A percentile compares a stretch with the other conserved stretches of the same genome.
phyloP scores from a whole-genome alignment of 805 yeast genomes.

The Lipomyces anomalus region DNA sequence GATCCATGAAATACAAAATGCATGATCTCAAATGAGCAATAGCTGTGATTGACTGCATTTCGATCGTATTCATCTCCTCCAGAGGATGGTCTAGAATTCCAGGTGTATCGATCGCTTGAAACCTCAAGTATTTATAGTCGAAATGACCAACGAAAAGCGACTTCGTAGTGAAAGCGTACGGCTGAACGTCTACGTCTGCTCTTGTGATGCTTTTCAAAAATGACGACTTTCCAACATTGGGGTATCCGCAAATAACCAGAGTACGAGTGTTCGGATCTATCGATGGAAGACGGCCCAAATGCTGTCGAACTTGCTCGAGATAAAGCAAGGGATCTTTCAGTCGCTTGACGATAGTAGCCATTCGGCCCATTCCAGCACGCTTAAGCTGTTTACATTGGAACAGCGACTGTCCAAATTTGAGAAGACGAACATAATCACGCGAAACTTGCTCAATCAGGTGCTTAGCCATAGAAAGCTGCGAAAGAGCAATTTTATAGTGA shows the following conservation, averaged over 20 bases:
- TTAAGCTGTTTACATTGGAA: slow-evolving; percentile 98
- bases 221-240: slow-evolving; percentile 98
- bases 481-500: slow-evolving; percentile 93
- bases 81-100: slow-evolving; percentile 98
- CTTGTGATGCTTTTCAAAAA: slow-evolving; percentile 89
- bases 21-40: slow-evolving; percentile 97
- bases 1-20: slow-evolving; percentile 95
- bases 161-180: slow-evolving; percentile 98
- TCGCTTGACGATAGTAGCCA: slow-evolving; percentile 97
- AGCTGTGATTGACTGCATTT: slow-evolving; percentile 98
- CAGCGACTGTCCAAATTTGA: slow-evolving; percentile 95
- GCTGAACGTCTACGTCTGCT: slow-evolving; percentile 98
- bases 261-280: slow-evolving; percentile 99
- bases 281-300: slow-evolving; percentile 94
- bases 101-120: slow-evolving; percentile 99
- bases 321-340: slow-evolving; percentile 89
- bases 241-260: slow-evolving; percentile 94
- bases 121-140: slow-evolving; percentile 93
- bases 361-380: slow-evolving; percentile 98
- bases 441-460: slow-evolving; percentile 92
- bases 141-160: slow-evolving; percentile 97
- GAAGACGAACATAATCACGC: slow-evolving; percentile 87
- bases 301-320: slow-evolving; percentile 98
- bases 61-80: slow-evolving; percentile 99
- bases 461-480: slow-evolving; percentile 91